Percentiles rank a stretch among this genome's conserved stretches.
phyloP scores from a whole-genome alignment of 148 eudicot species.

The Rhododendron griersonianum region DNA sequence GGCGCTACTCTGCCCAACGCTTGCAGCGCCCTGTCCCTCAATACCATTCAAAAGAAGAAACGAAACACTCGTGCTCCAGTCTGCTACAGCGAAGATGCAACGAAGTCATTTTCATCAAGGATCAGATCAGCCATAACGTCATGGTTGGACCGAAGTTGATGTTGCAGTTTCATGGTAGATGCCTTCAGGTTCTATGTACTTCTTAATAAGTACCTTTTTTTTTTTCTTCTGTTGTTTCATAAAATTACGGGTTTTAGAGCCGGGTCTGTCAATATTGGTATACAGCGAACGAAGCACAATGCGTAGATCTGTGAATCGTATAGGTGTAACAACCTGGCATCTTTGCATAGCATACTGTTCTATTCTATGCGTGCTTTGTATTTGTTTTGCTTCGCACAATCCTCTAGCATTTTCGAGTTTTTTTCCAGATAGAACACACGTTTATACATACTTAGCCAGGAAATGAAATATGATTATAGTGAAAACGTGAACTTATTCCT shows the following conservation, averaged over 20 bases:
- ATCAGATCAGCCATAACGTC: conserved; percentile 15
- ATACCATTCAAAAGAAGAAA: conserved; percentile 14
- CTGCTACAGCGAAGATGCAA: conserved; percentile 21
- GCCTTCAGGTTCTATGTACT: conserved; percentile 19
- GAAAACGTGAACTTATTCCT: too few relatives aligned
- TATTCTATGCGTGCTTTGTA: not conserved
- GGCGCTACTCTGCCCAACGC: conserved; percentile 46
- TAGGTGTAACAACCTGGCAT: not conserved
- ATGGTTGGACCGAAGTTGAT: conserved; percentile 20
- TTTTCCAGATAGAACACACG: not conserved
- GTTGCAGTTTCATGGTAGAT: conserved; percentile 23
- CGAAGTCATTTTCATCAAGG: conserved; percentile 14
- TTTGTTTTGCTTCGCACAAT: not conserved
- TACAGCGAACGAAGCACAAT: not conserved
- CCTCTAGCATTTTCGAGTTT: not conserved
- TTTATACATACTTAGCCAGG: not conserved
- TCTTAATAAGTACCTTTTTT: not conserved
- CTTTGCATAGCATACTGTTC: not conserved
- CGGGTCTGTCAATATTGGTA: not conserved
- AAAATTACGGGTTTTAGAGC: not conserved
- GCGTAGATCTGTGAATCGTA: not conserved
- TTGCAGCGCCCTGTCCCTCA: conserved; percentile 34
- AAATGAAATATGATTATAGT: not conserved
- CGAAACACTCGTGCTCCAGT: conserved; percentile 19
- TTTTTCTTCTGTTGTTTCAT: not conserved